A percentile compares a stretch with the other conserved stretches of the same genome.
Conservation (phyloP, 2,329 filamentous ascomycete genomes). For the Rachicladosporium sp. region DNA sequence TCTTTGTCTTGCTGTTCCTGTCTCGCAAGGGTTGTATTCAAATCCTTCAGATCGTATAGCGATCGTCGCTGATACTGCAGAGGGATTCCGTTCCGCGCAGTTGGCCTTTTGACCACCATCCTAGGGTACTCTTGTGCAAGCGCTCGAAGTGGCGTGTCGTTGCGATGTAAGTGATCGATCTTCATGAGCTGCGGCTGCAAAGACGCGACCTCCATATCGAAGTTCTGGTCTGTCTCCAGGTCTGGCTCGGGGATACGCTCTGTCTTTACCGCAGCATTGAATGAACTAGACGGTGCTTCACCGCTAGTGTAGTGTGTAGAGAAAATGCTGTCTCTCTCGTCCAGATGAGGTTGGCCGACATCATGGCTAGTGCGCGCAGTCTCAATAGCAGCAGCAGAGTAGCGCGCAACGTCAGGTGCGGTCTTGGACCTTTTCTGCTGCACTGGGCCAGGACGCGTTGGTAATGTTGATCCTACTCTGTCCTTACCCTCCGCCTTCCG, state of each 20-base stretch:
- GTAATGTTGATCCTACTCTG: too few relatives aligned
- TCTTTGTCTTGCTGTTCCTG: neutral
- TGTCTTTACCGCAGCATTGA: constrained; percentile 7
- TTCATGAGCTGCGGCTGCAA: constrained; percentile 3
- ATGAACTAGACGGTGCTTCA: constrained; percentile 33
- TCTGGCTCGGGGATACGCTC: constrained; percentile 2
- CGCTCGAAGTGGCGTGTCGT: neutral
- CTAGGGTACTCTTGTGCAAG: too few relatives aligned
- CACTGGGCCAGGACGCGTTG: neutral
- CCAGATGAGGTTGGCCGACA: constrained; percentile 39
- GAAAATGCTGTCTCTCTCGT: constrained; percentile 52
- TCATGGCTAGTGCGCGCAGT: constrained; percentile 12
- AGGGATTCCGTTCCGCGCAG: constrained; percentile 12
- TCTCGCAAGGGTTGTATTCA: constrained; percentile 5
- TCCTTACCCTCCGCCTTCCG: neutral
- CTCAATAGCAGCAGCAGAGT: constrained; percentile 4
- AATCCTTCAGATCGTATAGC: constrained; percentile 19
- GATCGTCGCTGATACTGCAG: constrained; percentile 19
- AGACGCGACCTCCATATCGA: constrained; percentile 4
- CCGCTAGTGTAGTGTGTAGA: constrained; percentile 47
- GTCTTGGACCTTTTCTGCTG: constrained; percentile 3
- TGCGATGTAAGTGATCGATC: constrained; percentile 1
- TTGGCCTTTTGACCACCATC: constrained; percentile 1
- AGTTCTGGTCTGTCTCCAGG: neutral
- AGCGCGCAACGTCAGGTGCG: constrained; percentile 3